A percentile compares a stretch with the other conserved stretches of the same genome.
phyloP scores from a whole-genome alignment of 139 green algal species.

The Chlorella vulgaris region DNA sequence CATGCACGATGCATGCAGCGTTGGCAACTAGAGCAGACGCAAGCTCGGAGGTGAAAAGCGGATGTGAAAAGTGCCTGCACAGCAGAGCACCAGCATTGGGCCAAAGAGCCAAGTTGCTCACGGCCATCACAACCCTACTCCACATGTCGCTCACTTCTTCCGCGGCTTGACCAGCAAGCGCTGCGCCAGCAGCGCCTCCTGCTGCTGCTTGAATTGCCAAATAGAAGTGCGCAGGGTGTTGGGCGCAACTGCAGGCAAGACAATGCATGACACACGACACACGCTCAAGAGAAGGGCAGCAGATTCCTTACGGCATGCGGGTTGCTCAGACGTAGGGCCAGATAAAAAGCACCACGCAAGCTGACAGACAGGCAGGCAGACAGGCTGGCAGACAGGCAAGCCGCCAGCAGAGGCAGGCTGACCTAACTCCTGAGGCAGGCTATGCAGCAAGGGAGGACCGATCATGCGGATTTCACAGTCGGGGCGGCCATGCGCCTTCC shows the following conservation, averaged over 20 bases:
- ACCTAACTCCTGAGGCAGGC: background rate
- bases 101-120: too few species aligned
- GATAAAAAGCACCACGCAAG: background rate
- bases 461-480: slow-evolving; percentile 12
- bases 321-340: background rate
- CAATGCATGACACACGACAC: too few species aligned
- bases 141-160: background rate
- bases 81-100: background rate
- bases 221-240: background rate
- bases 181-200: background rate
- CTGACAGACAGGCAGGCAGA: background rate
- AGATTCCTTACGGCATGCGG: background rate
- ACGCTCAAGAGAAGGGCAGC: background rate
- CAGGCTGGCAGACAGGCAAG: background rate
- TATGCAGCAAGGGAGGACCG: slow-evolving; percentile 15
- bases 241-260: background rate
- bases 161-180: slow-evolving; percentile 25
- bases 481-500: background rate
- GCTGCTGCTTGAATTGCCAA: slow-evolving; percentile 4
- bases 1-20: too few species aligned
- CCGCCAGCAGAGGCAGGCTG: background rate
- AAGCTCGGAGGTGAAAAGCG: background rate
- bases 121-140: background rate
- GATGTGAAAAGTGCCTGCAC: background rate
- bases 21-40: too few species aligned